These are phyloP conservation scores for Candolleomyces aberdarensis DNA, from an alignment of 768 basidiomycete species.

Conservation along the genomic window DNA sequence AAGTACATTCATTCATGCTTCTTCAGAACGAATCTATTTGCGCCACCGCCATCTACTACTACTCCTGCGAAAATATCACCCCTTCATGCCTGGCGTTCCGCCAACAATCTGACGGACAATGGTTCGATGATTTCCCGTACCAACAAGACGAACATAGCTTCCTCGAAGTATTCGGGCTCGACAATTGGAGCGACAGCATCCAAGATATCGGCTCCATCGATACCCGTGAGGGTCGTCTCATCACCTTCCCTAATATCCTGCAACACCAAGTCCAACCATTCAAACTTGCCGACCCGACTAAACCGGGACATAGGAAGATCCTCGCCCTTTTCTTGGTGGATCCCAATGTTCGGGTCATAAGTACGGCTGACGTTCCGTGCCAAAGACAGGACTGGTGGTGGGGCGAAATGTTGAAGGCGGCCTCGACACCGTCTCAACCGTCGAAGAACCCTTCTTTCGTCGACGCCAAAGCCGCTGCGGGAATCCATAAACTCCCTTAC, in stretches of 20 bases:
- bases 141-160: conserved; percentile 20
- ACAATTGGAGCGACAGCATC: conserved; percentile 13
- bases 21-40: conserved; percentile 18
- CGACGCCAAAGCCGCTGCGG: too few relatives aligned
- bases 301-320: conserved; percentile 38
- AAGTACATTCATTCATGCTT: neutral
- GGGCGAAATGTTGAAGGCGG: conserved; percentile 5
- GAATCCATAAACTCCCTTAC: conserved; percentile 13
- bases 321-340: conserved; percentile 37
- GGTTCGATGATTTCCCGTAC: conserved; percentile 6
- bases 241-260: conserved; percentile 34
- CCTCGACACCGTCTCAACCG: too few relatives aligned
- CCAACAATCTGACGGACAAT: conserved; percentile 1
- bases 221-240: conserved; percentile 22
- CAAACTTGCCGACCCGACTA: conserved; percentile 27
- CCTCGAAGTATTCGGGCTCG: conserved; percentile 18
- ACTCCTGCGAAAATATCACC: conserved; percentile 13
- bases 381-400: conserved; percentile 25
- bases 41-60: conserved; percentile 16
- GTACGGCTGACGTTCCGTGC: conserved; percentile 21
- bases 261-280: conserved; percentile 35
- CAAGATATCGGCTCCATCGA: conserved; percentile 23
- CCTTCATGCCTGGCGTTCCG: conserved; percentile 13
- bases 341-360: conserved; percentile 20
- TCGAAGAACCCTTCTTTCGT: too few relatives aligned